phyloP scores from a whole-genome alignment of 495 filamentous ascomycete species.

The Pseudevernia furfuracea region DNA sequence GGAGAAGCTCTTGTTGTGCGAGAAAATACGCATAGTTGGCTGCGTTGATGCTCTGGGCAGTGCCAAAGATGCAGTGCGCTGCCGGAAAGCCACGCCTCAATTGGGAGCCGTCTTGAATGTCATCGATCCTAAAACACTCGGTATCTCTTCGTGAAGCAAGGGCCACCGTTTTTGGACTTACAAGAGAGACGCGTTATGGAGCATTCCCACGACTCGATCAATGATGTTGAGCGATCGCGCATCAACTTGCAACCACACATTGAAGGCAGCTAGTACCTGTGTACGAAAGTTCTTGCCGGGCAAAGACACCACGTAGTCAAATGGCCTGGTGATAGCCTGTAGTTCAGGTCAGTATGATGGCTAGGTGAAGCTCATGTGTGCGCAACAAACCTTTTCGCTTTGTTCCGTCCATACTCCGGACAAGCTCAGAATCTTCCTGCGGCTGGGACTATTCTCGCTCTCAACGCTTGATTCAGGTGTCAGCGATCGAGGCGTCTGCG shows the following conservation, averaged over 20 bases:
- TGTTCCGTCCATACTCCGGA: not conserved
- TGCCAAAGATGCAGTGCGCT: slow-evolving; percentile 86
- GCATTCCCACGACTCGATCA: slow-evolving; percentile 17
- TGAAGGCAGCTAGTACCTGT: slow-evolving; percentile 20
- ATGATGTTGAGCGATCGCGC: slow-evolving; percentile 14
- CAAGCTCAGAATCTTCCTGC: not conserved
- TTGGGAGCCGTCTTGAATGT: slow-evolving; percentile 58
- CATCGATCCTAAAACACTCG: slow-evolving; percentile 27
- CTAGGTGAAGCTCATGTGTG: not conserved
- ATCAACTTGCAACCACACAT: slow-evolving; percentile 23
- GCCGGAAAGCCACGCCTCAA: slow-evolving; percentile 83
- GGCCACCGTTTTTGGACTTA: not conserved
- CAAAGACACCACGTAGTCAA: slow-evolving; percentile 18
- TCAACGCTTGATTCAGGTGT: not conserved
- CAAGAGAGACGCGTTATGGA: slow-evolving; percentile 28
- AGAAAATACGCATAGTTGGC: slow-evolving; percentile 94
- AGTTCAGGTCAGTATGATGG: not conserved
- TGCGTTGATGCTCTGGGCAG: slow-evolving; percentile 89
- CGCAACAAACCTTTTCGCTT: not conserved
- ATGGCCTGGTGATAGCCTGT: slow-evolving; percentile 17
- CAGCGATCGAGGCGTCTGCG: not conserved
- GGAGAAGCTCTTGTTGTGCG: slow-evolving; percentile 54
- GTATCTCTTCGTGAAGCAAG: not conserved
- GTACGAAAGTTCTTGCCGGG: slow-evolving; percentile 10
- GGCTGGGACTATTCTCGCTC: not conserved